Base-by-base conservation (phyloP, 164 flowering plant species). In the Warburgia ugandensis region DNA sequence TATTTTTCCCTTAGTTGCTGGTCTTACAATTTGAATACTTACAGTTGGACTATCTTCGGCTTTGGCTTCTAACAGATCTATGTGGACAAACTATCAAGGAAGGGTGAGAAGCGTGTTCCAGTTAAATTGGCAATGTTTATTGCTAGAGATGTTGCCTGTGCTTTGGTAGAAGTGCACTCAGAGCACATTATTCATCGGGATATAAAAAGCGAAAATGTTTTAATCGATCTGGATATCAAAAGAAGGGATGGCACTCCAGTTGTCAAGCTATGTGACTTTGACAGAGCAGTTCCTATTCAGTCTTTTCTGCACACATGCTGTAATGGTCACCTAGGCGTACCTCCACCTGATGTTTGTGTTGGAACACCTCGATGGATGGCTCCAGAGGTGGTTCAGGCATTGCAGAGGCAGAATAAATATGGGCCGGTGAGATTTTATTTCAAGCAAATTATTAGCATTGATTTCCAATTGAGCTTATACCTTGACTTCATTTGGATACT, bases 281-380 rank as follows among this genome's bases (percentile, higher is more conserved):
- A 94, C 59, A 72, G 86, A 61, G 97, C 99, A 9, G 80, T 94
- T 39, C 99, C 99, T 28, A 77, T 94, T 43, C 73, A 79, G 27
- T 82, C 97, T 40, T 61, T 28, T 29, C 58, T 76, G 64, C 99
- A 94, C 53, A 63, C 86, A 21, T 94, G 99, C 73, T 88, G 95
- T 64, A 82, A 86, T 62, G 73, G 80, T 48, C 99, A 92, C 68
- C 29, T 27, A 23, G 99, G 99, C 37, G 62, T 78, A 48, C 95
- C 82, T 65, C 79, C 89, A 27, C 81, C 99, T 33, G 76, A 82
- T 72, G 54, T 66, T 54, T 94, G 97, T 79, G 97, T 94, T 68
- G 99, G 99, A 57, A 94, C 99, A 10, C 94, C 95, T 54, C 79
- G 86, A 19, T 94, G 99, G 99, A 88, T 94, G 99, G 95, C 99